Evolutionary conservation across 495 filamentous ascomycete species (phyloP), one percentile per base, ranked within the genome.

Genomic region (Xylaria curta): DNA sequence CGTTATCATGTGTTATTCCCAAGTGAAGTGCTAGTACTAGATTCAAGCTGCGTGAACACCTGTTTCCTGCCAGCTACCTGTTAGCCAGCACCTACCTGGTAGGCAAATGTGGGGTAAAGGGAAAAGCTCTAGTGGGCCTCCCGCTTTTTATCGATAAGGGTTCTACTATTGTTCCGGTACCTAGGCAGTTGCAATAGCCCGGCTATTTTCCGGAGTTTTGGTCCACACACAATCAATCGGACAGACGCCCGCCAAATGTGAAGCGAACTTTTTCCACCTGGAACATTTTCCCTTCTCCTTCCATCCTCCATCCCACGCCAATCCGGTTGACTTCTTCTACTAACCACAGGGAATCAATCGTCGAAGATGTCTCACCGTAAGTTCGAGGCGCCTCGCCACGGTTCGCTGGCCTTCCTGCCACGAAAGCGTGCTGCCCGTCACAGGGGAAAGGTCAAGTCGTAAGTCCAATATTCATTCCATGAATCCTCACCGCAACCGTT

Each of bases 391-490:
- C 97, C 97, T 81, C 93, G 97, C 80, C 97, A 99, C 88, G 97
- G 95, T 86, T 98, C 95, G 76, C 88, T 99, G 85, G 97, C 97
- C 74, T 99, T 92, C 88, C 86, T 99, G 80, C 97, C 97, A 69
- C 89, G 97, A 82, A 99, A 99, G 94, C 91, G 97, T 79, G 95
- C 97, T 76, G 89, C 94, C 84, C 89, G 96, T 81, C 95, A 99
- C 85, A 88, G 97, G 76, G 97, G 96, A 83, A 97, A 97, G 90
- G 96, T 98, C 82, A 98, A 98, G 94, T 93, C 91, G 93, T 94
- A 85, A 89, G 87, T 88, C 66, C 64, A 62, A 51, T 21, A 28
- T 24, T 46, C 56, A n/a, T n/a, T n/a, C n/a, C n/a, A n/a, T 3
- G 19, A 13, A 9, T 38, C 58, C 17, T 36, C 36, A 19, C 19